These are phyloP conservation scores for Aethionema arabicum DNA, from an alignment of 345 rosid species.

Conservation along the genomic window DNA sequence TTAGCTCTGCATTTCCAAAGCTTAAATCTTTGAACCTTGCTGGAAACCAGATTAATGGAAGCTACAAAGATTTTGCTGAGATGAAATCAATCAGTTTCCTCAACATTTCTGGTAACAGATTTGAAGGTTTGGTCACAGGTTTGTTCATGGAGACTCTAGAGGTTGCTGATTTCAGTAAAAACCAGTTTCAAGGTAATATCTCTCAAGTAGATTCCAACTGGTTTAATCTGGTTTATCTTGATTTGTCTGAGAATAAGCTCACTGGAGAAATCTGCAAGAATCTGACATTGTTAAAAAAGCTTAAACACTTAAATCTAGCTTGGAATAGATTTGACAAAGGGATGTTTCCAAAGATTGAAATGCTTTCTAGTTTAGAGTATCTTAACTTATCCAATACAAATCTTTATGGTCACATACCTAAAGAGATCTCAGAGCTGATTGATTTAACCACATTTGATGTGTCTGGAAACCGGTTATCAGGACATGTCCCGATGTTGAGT, in stretches of 20 bases:
- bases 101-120: slow-evolving; percentile 67
- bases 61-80: slow-evolving; percentile 46
- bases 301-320: slow-evolving; percentile 79
- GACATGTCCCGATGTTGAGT: slow-evolving; percentile 52
- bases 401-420: slow-evolving; percentile 63
- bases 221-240: slow-evolving; percentile 65
- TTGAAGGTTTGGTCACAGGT: slow-evolving; percentile 61
- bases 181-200: slow-evolving; percentile 75
- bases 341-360: slow-evolving; percentile 52
- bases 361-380: slow-evolving; percentile 53
- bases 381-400: slow-evolving; percentile 76
- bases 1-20: slow-evolving; percentile 73
- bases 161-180: slow-evolving; percentile 74
- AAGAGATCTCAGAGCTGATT: slow-evolving; percentile 50
- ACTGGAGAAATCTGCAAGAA: slow-evolving; percentile 62
- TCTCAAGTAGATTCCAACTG: slow-evolving; percentile 78
- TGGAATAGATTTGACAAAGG: slow-evolving; percentile 64
- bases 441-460: slow-evolving; percentile 66
- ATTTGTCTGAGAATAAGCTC: slow-evolving; percentile 84
- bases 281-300: slow-evolving; percentile 51
- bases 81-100: slow-evolving; percentile 58
- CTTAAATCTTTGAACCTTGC: slow-evolving; percentile 70
- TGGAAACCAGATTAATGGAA: slow-evolving; percentile 59
- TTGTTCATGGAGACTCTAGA: slow-evolving; percentile 49
- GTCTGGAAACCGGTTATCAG: slow-evolving; percentile 67